These are phyloP conservation scores for Lophiostoma macrostomum DNA, from an alignment of 495 filamentous ascomycete genomes.

Conservation along the genomic window DNA sequence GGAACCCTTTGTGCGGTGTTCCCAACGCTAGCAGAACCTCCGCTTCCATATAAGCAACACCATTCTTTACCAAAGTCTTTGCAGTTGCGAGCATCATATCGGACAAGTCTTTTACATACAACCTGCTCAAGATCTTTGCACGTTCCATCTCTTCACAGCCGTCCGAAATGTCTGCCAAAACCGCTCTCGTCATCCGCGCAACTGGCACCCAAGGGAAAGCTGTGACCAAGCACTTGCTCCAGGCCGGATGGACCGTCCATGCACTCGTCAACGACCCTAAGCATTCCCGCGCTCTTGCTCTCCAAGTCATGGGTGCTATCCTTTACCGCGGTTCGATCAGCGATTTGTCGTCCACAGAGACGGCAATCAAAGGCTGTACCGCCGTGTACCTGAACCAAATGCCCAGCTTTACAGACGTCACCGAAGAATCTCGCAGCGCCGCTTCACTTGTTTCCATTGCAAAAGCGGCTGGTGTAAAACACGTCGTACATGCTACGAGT, in stretches of 20 bases:
- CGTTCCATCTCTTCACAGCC: no score
- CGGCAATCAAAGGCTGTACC: constrained; percentile 44
- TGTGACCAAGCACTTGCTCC: constrained; percentile 43
- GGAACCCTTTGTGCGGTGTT: no score
- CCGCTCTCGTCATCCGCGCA: constrained; percentile 37
- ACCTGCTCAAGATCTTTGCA: no score
- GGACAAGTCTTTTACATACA: no score
- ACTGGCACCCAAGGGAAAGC: constrained; percentile 52
- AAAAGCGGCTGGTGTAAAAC: constrained; percentile 42
- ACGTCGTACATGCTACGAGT: constrained; percentile 45
- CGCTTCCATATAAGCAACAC: no score
- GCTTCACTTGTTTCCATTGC: constrained; percentile 45
- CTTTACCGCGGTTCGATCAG: constrained; percentile 46
- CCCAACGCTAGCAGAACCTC: no score
- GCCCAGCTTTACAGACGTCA: constrained; percentile 36
- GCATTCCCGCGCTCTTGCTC: constrained; percentile 39
- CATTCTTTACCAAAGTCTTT: no score
- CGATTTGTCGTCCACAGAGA: constrained; percentile 40
- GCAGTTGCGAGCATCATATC: no score
- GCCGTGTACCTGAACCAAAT: constrained; percentile 50
- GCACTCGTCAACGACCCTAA: constrained; percentile 43
- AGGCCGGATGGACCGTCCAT: constrained; percentile 41
- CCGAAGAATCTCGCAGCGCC: constrained; percentile 46
- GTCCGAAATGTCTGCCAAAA: constrained; percentile 38
- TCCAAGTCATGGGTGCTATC: constrained; percentile 43